Base-by-base conservation (phyloP, 495 filamentous ascomycete species). In the Penicillium ochrochloron region DNA sequence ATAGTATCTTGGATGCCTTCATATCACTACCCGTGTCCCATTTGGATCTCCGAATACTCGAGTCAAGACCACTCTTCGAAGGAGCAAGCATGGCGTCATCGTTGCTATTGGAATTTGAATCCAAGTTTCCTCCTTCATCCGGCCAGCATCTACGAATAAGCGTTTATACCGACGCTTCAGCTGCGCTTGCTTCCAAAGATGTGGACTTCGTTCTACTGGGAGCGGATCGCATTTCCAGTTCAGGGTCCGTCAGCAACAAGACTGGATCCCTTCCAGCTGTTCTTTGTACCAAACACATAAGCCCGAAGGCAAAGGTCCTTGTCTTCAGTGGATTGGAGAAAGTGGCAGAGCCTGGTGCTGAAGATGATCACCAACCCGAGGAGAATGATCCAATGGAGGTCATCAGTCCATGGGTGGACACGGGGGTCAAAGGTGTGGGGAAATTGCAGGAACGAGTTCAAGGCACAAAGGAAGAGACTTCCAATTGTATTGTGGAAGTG, bases 41-140 rank as follows among this genome's bases (percentile, higher is more conserved):
- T 9, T 69, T 90, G 29, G 83, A 88, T 50, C 65, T 90, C 21
- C 83, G 78, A 5, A 73, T 91, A 23, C 77, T 91, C 2, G 89
- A 91, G 62, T 90, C 89, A 7, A 80, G 89, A 4, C 89, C 89
- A 0, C 77, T 86, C 8, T 89, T 77, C 64, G 89, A 92, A 74
- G 89, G 89, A 12, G 84, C 85, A 8, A 80, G 77, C 14, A 73
- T 89, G 31, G 84, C 84, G 2, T 77, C 78, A 1, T 77, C 77
- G 0, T 53, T 90, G 1, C 65, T 85, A 0, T 66, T 73, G 1
- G 62, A 66, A 2, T 69, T 81, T 25, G 52, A 75, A 39, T 61
- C 63, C 0, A 70, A 70, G 5, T 60, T 74, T 53, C 35, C 63
- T 12, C 25, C 64, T 0, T 33, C 67, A 55, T 57, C 66, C 0